phyloP scores from a whole-genome alignment of 176 grass and related monocot genomes.

The Carex myosuroides region DNA sequence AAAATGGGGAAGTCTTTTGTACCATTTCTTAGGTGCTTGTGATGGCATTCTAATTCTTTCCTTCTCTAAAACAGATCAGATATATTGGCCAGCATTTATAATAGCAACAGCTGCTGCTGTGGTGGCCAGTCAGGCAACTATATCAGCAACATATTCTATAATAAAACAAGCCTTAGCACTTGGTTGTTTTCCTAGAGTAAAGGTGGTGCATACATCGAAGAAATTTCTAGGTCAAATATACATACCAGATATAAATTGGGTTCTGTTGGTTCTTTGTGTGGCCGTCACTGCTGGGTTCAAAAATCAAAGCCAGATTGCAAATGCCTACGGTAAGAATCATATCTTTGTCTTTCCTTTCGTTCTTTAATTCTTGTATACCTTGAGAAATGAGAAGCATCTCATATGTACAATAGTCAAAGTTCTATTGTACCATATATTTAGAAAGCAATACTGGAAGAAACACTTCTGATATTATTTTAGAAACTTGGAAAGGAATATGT shows the following conservation, averaged over 20 bases:
- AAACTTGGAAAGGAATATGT: background rate
- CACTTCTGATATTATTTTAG: background rate
- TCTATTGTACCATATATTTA: background rate
- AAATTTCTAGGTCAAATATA: slow-evolving; percentile 99
- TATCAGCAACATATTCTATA: slow-evolving; percentile 97
- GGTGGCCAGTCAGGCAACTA: slow-evolving; percentile 93
- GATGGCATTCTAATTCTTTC: slow-evolving; percentile 2
- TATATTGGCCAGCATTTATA: slow-evolving; percentile 94
- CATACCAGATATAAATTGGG: slow-evolving; percentile 98
- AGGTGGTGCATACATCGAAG: slow-evolving; percentile 93
- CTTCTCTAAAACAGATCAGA: slow-evolving; percentile 34
- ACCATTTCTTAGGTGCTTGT: background rate
- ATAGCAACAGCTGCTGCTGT: slow-evolving; percentile 85
- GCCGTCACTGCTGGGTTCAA: slow-evolving; percentile 96
- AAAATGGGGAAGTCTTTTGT: background rate
- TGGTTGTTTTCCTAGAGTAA: slow-evolving; percentile 88
- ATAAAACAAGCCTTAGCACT: slow-evolving; percentile 93
- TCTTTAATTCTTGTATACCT: background rate
- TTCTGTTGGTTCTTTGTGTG: slow-evolving; percentile 81
- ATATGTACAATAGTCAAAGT: background rate
- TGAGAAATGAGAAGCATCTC: background rate
- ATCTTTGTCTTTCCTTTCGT: background rate
- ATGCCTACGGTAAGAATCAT: slow-evolving; percentile 69
- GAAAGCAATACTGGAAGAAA: background rate
- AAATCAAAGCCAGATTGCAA: slow-evolving; percentile 95